Evolutionary conservation across 495 filamentous ascomycete genomes (phyloP).

Genomic region (Lasiosphaeris hirsuta): DNA sequence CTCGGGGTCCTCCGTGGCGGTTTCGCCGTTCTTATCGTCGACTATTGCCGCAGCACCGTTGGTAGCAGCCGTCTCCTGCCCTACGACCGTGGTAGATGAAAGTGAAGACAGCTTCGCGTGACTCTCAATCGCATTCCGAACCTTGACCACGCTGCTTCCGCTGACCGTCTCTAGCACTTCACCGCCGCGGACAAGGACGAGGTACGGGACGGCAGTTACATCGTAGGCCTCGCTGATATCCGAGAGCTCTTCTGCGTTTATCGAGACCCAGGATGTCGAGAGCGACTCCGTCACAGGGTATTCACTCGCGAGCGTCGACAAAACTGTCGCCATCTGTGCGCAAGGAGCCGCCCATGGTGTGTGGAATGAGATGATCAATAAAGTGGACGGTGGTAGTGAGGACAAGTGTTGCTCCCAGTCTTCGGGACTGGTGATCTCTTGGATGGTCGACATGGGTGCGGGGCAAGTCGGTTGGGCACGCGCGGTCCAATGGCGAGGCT

Average conservation of each 20-base stretch:
- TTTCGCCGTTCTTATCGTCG: constrained; percentile 14
- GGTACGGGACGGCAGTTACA: constrained; percentile 88
- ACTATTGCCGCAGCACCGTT: constrained; percentile 28
- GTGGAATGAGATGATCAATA: constrained; percentile 87
- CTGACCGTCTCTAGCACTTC: constrained; percentile 74
- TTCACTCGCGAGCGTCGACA: constrained; percentile 76
- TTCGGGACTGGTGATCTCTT: constrained; percentile 64
- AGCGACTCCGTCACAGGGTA: constrained; percentile 65
- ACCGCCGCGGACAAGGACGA: constrained; percentile 71
- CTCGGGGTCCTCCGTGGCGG: constrained; percentile 42
- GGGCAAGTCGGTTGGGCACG: neutral
- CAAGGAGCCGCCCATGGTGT: constrained; percentile 97
- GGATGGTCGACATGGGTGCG: constrained; percentile 63
- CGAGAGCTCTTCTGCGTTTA: constrained; percentile 86
- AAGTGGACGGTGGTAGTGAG: constrained; percentile 60
- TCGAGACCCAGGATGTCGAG: constrained; percentile 72
- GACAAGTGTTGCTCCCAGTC: constrained; percentile 64
- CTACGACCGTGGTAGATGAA: constrained; percentile 3
- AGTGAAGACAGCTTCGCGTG: constrained; percentile 53
- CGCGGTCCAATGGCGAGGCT: neutral
- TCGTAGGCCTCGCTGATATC: constrained; percentile 87
- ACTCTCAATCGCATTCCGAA: constrained; percentile 77
- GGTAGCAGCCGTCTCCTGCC: constrained; percentile 23
- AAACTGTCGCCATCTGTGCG: constrained; percentile 85
- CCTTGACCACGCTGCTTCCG: constrained; percentile 80